Evolutionary conservation across 192 early-diverging fungal genomes (phyloP).

Genomic region (Paraglomus occultum): DNA sequence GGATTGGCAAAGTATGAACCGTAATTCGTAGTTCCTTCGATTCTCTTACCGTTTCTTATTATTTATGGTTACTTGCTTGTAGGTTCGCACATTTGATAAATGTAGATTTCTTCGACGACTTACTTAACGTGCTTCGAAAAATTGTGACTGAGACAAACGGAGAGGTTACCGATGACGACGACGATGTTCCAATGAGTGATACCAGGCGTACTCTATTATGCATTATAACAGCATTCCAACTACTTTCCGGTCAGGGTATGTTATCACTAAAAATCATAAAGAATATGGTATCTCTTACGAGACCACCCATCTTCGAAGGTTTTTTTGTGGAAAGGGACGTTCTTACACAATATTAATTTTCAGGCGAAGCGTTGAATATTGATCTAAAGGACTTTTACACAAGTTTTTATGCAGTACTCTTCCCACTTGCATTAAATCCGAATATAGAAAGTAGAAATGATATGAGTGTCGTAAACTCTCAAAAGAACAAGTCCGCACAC

Average conservation of each 20-base stretch:
- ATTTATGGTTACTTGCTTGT: conserved; percentile 9
- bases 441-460: conserved; percentile 55
- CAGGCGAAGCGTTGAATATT: conserved; percentile 85
- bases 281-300: too few species aligned
- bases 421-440: conserved; percentile 64
- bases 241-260: conserved; percentile 81
- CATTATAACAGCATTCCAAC: conserved; percentile 83
- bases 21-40: not conserved
- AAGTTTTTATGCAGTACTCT: conserved; percentile 77
- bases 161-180: conserved; percentile 46
- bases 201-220: conserved; percentile 80
- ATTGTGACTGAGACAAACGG: conserved; percentile 70
- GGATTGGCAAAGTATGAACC: conserved; percentile 64
- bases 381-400: conserved; percentile 92
- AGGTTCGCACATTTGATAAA: conserved; percentile 95
- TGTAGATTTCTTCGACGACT: conserved; percentile 92
- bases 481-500: conserved; percentile 32
- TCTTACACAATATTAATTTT: conserved; percentile 6
- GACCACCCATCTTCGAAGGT: too few species aligned
- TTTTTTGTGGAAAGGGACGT: too few species aligned
- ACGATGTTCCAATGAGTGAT: conserved; percentile 40
- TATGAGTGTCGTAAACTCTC: conserved; percentile 34
- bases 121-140: conserved; percentile 79
- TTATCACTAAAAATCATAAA: not conserved
- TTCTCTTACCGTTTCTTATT: not conserved